Evolutionary conservation across 1,284 basidiomycete genomes (phyloP), one percentile per base, ranked within the genome.

Genomic region (Schizophyllum commune): DNA sequence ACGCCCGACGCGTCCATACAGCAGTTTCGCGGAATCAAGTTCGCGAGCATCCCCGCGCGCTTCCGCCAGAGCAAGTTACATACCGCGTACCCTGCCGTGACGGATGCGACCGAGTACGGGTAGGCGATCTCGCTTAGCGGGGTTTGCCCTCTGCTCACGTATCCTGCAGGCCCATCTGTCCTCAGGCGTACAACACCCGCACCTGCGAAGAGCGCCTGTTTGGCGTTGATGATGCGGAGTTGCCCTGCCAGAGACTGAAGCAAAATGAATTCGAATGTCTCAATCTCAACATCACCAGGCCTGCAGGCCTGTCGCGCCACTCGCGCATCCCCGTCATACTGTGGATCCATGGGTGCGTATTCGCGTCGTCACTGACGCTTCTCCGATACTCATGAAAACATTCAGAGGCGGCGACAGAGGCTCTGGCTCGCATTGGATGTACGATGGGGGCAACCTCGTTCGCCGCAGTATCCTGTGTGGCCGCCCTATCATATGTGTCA

Each of bases 251-350:
- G 68, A 67, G 72, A n/a, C 71, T 88, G 39, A 77, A 77, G 64
- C 84, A 88, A 58, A 80, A 87, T 69, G 88, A 91, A 70, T 87
- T 89, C 55, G 85, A 88, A 60, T 91, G 88, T 71, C 75, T 90
- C 52, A 91, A 90, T 69, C 71, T 91, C 61, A 89, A 88, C 71
- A 87, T 91, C 61, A 88, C 87, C n/a, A 79, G 81, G 61, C 89
- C 89, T 20, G 83, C 79, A 19, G 80, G 79, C 39, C 73, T 83
- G 22, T 77, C 72, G 1, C 68, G 78, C 4, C 73, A 74, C 53
- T 84, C 85, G 33, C 76, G 75, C 52, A 65, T 86, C 13, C 88
- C 89, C 6, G 88, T 91, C 63, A 89, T 91, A 88, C 70, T 90
- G 53, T 91, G 88, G 88, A 76, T 91, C 19, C 88, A 91, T 71